Conservation (phyloP, 768 basidiomycete genomes). For the Xerocomellus amylosporus region DNA sequence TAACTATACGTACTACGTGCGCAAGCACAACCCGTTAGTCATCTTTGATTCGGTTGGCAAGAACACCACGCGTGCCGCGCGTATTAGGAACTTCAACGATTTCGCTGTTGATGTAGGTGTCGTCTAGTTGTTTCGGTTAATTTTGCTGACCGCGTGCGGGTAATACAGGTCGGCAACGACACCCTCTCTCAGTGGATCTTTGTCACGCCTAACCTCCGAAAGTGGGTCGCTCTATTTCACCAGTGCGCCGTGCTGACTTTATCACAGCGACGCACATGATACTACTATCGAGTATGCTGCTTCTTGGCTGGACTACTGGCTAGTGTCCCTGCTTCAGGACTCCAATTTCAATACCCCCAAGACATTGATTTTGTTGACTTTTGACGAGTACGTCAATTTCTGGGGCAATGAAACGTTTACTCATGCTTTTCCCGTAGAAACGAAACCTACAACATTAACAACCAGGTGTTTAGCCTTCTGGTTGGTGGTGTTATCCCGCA, state of each 20-base stretch:
- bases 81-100: constrained; percentile 60
- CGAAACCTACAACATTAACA: constrained; percentile 39
- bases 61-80: constrained; percentile 38
- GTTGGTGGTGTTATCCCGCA: constrained; percentile 47
- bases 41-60: constrained; percentile 50
- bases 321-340: constrained; percentile 50
- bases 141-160: background rate
- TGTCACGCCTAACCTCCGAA: constrained; percentile 56
- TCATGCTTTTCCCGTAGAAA: constrained; percentile 12
- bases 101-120: constrained; percentile 49
- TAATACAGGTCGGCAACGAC: constrained; percentile 32
- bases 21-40: constrained; percentile 56
- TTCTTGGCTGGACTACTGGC: constrained; percentile 48
- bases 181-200: constrained; percentile 59
- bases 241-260: background rate
- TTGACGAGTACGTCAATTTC: constrained; percentile 52
- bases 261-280: constrained; percentile 57
- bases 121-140: background rate
- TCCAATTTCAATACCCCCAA: constrained; percentile 49
- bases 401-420: background rate
- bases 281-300: constrained; percentile 49
- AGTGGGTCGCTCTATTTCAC: constrained; percentile 14
- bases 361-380: constrained; percentile 60
- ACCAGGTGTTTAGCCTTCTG: constrained; percentile 45
- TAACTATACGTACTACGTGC: constrained; percentile 49